These are phyloP conservation scores for Colletotrichum gigasporum DNA, from an alignment of 2,329 filamentous ascomycete species.

Conservation along the genomic window DNA sequence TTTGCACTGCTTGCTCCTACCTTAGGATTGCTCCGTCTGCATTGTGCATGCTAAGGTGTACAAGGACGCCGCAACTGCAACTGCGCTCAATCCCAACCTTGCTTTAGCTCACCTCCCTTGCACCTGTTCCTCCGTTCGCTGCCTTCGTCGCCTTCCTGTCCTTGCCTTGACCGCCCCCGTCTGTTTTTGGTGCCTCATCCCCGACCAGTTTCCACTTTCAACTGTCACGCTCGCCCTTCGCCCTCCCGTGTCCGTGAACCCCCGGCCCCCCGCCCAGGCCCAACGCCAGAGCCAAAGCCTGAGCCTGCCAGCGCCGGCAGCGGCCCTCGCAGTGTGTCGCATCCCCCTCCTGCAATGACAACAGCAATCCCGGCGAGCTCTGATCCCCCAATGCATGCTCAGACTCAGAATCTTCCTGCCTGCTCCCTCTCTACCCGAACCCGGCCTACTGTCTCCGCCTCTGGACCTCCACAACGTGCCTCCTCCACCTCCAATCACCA, in stretches of 20 bases:
- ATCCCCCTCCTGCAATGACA: constrained; percentile 41
- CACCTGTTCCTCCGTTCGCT: not conserved
- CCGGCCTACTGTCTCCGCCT: constrained; percentile 39
- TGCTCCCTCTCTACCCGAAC: constrained; percentile 49
- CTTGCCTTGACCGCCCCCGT: not conserved
- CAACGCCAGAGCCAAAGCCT: not conserved
- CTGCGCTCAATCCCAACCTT: not conserved
- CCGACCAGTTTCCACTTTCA: constrained; percentile 13
- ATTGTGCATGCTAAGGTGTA: too few species aligned
- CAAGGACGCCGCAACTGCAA: not conserved
- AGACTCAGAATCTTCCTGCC: constrained; percentile 39
- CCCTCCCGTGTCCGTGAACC: not conserved
- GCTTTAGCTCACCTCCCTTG: too few species aligned
- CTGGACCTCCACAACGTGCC: constrained; percentile 29
- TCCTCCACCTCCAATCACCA: constrained; percentile 37
- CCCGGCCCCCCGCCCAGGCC: not conserved
- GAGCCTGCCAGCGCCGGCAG: not conserved
- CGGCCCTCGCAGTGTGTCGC: constrained; percentile 10
- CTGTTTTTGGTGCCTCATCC: constrained; percentile 9
- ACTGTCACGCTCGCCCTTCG: not conserved
- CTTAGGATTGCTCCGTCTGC: too few species aligned
- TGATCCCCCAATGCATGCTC: constrained; percentile 40
- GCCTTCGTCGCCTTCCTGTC: not conserved
- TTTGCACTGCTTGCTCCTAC: too few species aligned
- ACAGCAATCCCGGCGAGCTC: constrained; percentile 43